These are phyloP conservation scores for Coniochaeta sp. DNA, from an alignment of 2,329 filamentous ascomycete genomes.

Conservation along the genomic window DNA sequence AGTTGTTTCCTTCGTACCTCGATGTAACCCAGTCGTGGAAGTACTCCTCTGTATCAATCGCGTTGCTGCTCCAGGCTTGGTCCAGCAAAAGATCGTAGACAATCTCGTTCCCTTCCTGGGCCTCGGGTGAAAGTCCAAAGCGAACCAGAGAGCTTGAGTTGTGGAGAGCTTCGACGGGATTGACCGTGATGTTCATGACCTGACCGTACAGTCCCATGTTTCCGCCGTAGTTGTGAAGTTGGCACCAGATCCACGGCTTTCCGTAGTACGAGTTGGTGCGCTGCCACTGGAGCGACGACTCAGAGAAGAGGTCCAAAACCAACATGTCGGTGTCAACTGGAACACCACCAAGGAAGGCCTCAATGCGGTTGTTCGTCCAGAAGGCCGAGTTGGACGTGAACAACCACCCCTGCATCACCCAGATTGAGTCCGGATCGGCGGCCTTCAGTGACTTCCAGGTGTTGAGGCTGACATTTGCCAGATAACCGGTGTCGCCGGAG, in stretches of 20 bases:
- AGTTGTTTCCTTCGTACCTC: constrained; percentile 27
- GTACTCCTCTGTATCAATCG: constrained; percentile 36
- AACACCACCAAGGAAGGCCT: constrained; percentile 42
- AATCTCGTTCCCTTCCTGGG: constrained; percentile 45
- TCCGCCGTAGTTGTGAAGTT: constrained; percentile 42
- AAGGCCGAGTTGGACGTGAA: constrained; percentile 36
- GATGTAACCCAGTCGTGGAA: constrained; percentile 36
- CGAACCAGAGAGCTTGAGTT: constrained; percentile 35
- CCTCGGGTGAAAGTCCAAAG: constrained; percentile 41
- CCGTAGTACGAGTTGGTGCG: constrained; percentile 41
- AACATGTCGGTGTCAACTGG: constrained; percentile 36
- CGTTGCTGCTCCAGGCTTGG: constrained; percentile 37
- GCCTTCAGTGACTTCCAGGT: constrained; percentile 40
- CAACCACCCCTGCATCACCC: constrained; percentile 46
- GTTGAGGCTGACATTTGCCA: constrained; percentile 30
- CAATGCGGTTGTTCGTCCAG: constrained; percentile 36
- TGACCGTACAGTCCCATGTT: constrained; percentile 44
- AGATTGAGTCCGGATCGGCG: constrained; percentile 39
- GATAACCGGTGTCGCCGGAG: constrained; percentile 35
- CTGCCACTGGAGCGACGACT: constrained; percentile 42
- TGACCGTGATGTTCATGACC: constrained; percentile 38
- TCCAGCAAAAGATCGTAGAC: constrained; percentile 43
- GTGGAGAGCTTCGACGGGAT: constrained; percentile 34
- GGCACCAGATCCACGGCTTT: constrained; percentile 48
- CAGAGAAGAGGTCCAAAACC: constrained; percentile 43